Base-by-base conservation (phyloP, 2,329 filamentous ascomycete genomes). In the Colletotrichum falcatum region DNA sequence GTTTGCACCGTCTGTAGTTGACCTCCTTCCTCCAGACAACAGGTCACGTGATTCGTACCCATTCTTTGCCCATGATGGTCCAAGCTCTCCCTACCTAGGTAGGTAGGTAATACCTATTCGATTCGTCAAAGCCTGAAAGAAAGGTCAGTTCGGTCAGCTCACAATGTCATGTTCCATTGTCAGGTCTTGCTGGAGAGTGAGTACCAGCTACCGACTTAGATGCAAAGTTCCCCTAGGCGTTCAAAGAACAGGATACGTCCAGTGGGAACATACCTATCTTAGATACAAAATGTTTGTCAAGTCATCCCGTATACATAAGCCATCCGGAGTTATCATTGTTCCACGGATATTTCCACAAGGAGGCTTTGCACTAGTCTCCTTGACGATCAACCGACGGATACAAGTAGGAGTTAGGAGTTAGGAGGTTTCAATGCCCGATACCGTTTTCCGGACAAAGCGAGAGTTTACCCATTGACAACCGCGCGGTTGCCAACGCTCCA, bases 371-470 rank as follows among this genome's bases (percentile, higher is more conserved):
- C 5, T 42, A 42, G 16, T 9, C n/a, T 14, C n/a, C 16, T 2
- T 37, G 16, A 20, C 8, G 8, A 35, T 20, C 9, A 18, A 26
- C 23, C 14, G 11, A 20, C 12, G 28, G 9, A 20, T 7, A 23
- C 9, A 39, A 16, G 48, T 37, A 49, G 56, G 55, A 8, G 9
- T 48, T 49, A 49, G 56, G 37, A 58, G 39, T 37, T 37, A 61
- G 54, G 54, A 56, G 35, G n/a, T n/a, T n/a, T n/a, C 5, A 30
- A 48, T 23, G 28, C 37, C 28, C 20, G 20, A 44, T 3, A 12
- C 51, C 39, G 20, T 39, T 49, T n/a, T n/a, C n/a, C 33, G 3
- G 33, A 39, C 33, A 61, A 61, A 51, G 30, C 14, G 16, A 51
- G 46, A 39, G 23, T 39, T 61, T 28, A n/a, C 23, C 12, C 23